phyloP scores from a whole-genome alignment of 306 rosid species.

The Dalbergia oliveri region DNA sequence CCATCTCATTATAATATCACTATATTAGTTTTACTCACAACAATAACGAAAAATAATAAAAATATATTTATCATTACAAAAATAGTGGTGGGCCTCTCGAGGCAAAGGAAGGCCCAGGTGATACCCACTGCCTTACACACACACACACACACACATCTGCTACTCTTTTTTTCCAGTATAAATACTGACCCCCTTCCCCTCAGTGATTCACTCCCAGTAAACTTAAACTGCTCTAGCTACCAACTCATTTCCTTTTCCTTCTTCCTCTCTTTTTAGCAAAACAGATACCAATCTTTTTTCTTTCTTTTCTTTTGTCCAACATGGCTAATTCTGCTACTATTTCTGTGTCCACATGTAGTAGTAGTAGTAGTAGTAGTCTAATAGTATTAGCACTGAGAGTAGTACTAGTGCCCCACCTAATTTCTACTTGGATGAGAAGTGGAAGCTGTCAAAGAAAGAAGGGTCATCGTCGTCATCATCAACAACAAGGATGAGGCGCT shows the following conservation, averaged over 20 bases:
- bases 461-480: slow-evolving; percentile 17
- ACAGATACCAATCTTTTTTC: too few species aligned
- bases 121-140: slow-evolving; percentile 53
- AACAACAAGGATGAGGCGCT: slow-evolving; percentile 40
- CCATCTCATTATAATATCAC: slow-evolving; percentile 40
- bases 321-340: slow-evolving; percentile 20
- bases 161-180: slow-evolving; percentile 44
- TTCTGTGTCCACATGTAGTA: slow-evolving; percentile 32
- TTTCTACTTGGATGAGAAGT: slow-evolving; percentile 63
- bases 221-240: neutral
- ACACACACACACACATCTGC: slow-evolving; percentile 7
- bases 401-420: slow-evolving; percentile 25
- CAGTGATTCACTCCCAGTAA: slow-evolving; percentile 12
- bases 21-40: neutral
- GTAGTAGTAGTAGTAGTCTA: neutral
- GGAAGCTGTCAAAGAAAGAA: slow-evolving; percentile 70
- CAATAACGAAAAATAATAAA: neutral
- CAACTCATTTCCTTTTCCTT: too few species aligned
- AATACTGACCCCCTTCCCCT: slow-evolving; percentile 44
- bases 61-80: neutral
- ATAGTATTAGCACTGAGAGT: neutral
- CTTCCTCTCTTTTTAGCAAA: too few species aligned
- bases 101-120: slow-evolving; percentile 59
- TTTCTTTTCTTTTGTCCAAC: neutral
- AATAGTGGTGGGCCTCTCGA: slow-evolving; percentile 56